A percentile compares a stretch with the other conserved stretches of the same genome.
Conservation (phyloP, 2,329 filamentous ascomycete genomes). For the Mariannaea sp. region DNA sequence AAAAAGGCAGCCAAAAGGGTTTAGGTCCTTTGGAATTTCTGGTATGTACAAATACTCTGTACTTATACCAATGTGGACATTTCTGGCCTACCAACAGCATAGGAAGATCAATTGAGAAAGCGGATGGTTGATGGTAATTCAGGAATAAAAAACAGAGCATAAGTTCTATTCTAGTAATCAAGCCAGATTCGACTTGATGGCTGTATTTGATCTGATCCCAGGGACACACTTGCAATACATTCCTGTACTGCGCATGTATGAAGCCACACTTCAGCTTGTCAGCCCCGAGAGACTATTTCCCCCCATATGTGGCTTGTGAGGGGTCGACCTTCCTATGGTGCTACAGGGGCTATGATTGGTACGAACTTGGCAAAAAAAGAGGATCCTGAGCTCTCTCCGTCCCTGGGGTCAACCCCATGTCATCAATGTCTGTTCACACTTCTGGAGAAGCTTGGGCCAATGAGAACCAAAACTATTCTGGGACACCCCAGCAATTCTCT, state of each 20-base stretch:
- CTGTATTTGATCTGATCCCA: background rate
- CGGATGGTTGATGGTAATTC: too few species aligned
- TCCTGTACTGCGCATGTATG: too few species aligned
- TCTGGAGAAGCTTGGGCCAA: constrained; percentile 14
- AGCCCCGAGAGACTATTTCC: constrained; percentile 6
- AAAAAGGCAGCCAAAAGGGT: background rate
- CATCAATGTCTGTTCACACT: constrained; percentile 1
- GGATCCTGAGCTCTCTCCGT: too few species aligned
- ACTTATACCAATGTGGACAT: too few species aligned
- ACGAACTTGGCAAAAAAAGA: constrained; percentile 5
- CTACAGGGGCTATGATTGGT: background rate
- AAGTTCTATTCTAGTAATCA: too few species aligned
- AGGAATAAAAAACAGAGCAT: background rate
- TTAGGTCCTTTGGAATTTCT: too few species aligned
- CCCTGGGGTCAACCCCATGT: constrained; percentile 6
- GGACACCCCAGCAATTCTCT: background rate
- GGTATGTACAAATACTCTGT: too few species aligned
- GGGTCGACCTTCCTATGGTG: constrained; percentile 1
- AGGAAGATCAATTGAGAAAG: too few species aligned
- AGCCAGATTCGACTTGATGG: background rate
- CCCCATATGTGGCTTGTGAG: constrained; percentile 17
- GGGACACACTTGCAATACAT: background rate
- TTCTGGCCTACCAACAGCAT: too few species aligned
- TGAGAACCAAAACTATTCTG: background rate
- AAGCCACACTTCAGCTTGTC: constrained; percentile 10